Conservation (phyloP, 768 basidiomycete genomes). For the Guyanaporus albipodus region DNA sequence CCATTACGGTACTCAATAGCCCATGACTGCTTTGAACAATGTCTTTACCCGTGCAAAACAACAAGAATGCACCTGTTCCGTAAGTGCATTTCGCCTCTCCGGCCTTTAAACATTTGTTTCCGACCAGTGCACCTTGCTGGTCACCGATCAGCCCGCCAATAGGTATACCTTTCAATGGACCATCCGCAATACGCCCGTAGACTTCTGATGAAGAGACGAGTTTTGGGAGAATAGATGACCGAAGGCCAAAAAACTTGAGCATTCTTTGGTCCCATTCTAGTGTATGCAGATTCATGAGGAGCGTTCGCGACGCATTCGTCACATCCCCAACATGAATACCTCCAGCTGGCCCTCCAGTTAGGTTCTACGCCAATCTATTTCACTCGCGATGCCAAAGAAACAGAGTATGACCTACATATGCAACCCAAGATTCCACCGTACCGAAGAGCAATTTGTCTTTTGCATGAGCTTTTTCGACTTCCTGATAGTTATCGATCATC, state of each 20-base stretch:
- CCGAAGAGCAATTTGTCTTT: slow-evolving; percentile 84
- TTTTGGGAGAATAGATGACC: slow-evolving; percentile 72
- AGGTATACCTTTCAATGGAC: slow-evolving; percentile 67
- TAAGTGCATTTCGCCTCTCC: slow-evolving; percentile 99
- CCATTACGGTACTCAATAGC: slow-evolving; percentile 75
- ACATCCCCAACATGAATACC: slow-evolving; percentile 86
- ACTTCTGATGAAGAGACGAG: slow-evolving; percentile 91
- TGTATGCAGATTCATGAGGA: slow-evolving; percentile 79
- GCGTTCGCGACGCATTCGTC: slow-evolving; percentile 94
- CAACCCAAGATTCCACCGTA: slow-evolving; percentile 96
- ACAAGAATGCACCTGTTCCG: slow-evolving; percentile 93
- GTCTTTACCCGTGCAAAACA: slow-evolving; percentile 90
- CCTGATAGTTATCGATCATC: slow-evolving; percentile 87
- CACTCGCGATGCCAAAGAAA: not conserved
- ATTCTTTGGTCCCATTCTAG: slow-evolving; percentile 82
- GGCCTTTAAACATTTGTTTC: slow-evolving; percentile 88
- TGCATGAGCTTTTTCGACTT: slow-evolving; percentile 75
- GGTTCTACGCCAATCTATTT: slow-evolving; percentile 47
- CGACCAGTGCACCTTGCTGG: slow-evolving; percentile 94
- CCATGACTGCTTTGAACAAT: slow-evolving; percentile 85
- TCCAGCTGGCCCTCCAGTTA: slow-evolving; percentile 69
- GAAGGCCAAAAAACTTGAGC: slow-evolving; percentile 83
- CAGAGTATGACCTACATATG: slow-evolving; percentile 57
- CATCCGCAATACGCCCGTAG: slow-evolving; percentile 73
- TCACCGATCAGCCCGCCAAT: slow-evolving; percentile 97